These are phyloP conservation scores for Arabidopsis hybrid DNA, from an alignment of 441 rosid genomes.

Conservation along the genomic window DNA sequence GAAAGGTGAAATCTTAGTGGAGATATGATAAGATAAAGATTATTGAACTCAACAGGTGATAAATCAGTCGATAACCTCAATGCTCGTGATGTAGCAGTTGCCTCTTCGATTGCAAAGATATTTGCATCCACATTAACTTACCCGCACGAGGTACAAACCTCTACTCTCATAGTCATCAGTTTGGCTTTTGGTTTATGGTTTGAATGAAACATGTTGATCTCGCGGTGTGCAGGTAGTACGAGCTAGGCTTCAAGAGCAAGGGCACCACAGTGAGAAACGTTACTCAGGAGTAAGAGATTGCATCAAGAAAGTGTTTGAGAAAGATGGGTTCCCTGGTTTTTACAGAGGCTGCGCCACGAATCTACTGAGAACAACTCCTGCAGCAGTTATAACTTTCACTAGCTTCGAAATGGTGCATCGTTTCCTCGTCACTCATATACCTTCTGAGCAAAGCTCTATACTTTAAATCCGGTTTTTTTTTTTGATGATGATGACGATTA, in stretches of 20 bases:
- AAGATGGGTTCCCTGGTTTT: slow-evolving; percentile 55
- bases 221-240: slow-evolving; percentile 55
- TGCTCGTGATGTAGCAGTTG: slow-evolving; percentile 69
- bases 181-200: neutral
- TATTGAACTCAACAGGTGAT: slow-evolving; percentile 54
- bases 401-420: slow-evolving; percentile 70
- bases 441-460: slow-evolving; percentile 55
- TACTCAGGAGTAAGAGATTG: slow-evolving; percentile 64
- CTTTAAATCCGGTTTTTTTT: slow-evolving; percentile 4
- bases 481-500: slow-evolving; percentile 39
- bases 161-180: neutral
- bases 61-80: slow-evolving; percentile 61
- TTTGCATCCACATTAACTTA: slow-evolving; percentile 75
- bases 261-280: slow-evolving; percentile 69
- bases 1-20: slow-evolving; percentile 17
- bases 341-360: slow-evolving; percentile 69
- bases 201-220: slow-evolving; percentile 6
- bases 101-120: slow-evolving; percentile 74
- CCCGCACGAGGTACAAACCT: slow-evolving; percentile 65
- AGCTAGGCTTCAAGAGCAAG: slow-evolving; percentile 77
- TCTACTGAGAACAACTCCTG: slow-evolving; percentile 62
- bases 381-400: slow-evolving; percentile 64
- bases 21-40: neutral
- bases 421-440: slow-evolving; percentile 58
- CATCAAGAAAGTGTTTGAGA: slow-evolving; percentile 52